Evolutionary conservation across 2,329 filamentous ascomycete species (phyloP), one percentile per base, ranked within the genome.

Genomic region (Phialemonium atrogriseum): DNA sequence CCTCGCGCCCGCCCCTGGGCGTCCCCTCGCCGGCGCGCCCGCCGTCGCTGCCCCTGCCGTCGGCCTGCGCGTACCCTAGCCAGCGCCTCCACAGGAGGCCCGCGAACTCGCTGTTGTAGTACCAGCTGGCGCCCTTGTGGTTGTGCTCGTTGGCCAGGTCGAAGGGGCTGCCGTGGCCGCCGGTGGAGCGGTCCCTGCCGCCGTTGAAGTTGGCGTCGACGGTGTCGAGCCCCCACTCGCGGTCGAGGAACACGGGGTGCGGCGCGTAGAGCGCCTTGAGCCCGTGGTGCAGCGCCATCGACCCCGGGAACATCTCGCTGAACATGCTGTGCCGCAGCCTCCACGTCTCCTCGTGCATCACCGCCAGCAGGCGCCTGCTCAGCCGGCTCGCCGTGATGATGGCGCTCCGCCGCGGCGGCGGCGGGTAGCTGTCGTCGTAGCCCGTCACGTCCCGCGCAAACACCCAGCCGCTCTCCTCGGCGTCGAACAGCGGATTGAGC

Each of bases 101-200:
- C 1, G 83, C 77, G 48, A 91, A 93, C 30, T 78, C 72, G 14
- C 78, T 78, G 45, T 86, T 82, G 56, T 86, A 93, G 56, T 89
- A 93, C 83, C 84, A 94, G 26, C 72, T 86, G 25, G 79, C 80
- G 10, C 85, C 84, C 45, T 75, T 74, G 61, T 89, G 86, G 55
- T 88, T 88, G 54, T 86, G 83, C 57, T 93, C 85, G 32, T 85
- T 77, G 42, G 73, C 68, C 13, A 68, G 47, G 35, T 79, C 76
- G 44, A 81, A 86, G 6, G 83, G 70, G 23, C 76, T 80, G 21
- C 80, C 77, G 18, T 65, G 62, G 2, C 80, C 74, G 7, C 77
- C 73, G 0, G 77, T 70, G 2, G 72, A 77, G 39, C 77, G 76
- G 44, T 80, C 73, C n/a, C 70, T 63, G 15, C 81, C 80, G 17